These are phyloP conservation scores for Scheffersomyces segobiensis DNA, from an alignment of 1,139 yeast genomes.

Conservation along the genomic window DNA sequence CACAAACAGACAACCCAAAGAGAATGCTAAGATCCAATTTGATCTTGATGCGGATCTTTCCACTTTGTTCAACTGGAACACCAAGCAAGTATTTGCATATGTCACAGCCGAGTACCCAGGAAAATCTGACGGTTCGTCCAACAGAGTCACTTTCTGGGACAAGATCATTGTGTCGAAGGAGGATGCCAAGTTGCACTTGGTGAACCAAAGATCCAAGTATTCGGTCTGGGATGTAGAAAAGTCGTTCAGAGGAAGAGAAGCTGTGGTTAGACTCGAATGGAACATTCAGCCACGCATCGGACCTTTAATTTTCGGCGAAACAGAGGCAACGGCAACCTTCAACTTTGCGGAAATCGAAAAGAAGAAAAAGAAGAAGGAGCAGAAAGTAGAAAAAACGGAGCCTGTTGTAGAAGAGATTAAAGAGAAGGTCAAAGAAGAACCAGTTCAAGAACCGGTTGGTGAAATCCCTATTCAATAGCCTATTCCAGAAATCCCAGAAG, in stretches of 20 bases:
- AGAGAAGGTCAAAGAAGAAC: not conserved
- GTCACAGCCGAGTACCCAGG: slow-evolving; percentile 88
- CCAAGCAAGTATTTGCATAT: slow-evolving; percentile 90
- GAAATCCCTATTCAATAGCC: not conserved
- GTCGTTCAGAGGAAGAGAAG: slow-evolving; percentile 65
- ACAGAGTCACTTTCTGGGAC: slow-evolving; percentile 90
- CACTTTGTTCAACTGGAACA: slow-evolving; percentile 92
- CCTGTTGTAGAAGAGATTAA: not conserved
- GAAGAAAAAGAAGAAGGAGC: slow-evolving; percentile 8
- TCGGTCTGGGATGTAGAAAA: slow-evolving; percentile 86
- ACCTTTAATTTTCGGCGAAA: slow-evolving; percentile 68
- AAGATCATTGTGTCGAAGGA: slow-evolving; percentile 62
- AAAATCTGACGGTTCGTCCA: slow-evolving; percentile 46
- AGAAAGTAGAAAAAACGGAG: not conserved
- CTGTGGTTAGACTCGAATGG: slow-evolving; percentile 77
- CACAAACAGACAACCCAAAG: slow-evolving; percentile 67
- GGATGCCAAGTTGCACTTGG: slow-evolving; percentile 57
- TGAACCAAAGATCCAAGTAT: slow-evolving; percentile 66
- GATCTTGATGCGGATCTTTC: slow-evolving; percentile 67
- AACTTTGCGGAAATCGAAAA: slow-evolving; percentile 26
- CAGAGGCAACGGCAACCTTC: slow-evolving; percentile 31
- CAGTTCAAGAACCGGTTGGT: not conserved
- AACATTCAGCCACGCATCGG: slow-evolving; percentile 93
- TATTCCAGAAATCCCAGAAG: too few species aligned
- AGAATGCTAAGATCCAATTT: slow-evolving; percentile 70